Percentiles rank a stretch among this genome's conserved stretches.
Evolutionary conservation across 768 basidiomycete species (phyloP).

Genomic region (Auriscalpium orientale): DNA sequence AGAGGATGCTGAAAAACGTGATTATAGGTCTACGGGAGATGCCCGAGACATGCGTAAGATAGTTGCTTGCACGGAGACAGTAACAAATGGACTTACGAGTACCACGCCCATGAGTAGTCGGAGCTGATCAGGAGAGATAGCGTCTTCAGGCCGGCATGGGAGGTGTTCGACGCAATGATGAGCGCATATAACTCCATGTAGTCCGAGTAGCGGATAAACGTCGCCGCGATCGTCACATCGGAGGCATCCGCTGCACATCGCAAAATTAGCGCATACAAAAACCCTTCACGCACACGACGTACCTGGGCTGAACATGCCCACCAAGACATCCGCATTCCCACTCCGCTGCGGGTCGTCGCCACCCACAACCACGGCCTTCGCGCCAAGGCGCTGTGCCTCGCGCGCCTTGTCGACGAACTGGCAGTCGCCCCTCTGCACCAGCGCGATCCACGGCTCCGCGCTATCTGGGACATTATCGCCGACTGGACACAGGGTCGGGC

Average conservation of each 20-base stretch:
- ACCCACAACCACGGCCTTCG: constrained; percentile 87
- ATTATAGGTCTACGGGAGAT: constrained; percentile 57
- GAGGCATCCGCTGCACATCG: constrained; percentile 63
- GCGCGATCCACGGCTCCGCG: constrained; percentile 79
- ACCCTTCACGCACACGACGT: constrained; percentile 17
- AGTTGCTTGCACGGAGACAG: background rate
- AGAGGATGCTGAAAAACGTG: constrained; percentile 79
- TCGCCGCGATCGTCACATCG: constrained; percentile 76
- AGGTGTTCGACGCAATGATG: constrained; percentile 67
- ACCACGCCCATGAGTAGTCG: constrained; percentile 88
- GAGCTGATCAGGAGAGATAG: constrained; percentile 71
- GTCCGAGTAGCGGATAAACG: constrained; percentile 82
- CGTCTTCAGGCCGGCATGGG: constrained; percentile 69
- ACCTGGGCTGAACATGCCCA: constrained; percentile 94
- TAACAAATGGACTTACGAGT: constrained; percentile 51
- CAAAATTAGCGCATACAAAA: constrained; percentile 3
- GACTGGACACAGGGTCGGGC: constrained; percentile 56
- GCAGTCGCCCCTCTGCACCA: constrained; percentile 85
- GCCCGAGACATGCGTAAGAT: constrained; percentile 6
- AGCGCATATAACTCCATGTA: constrained; percentile 65
- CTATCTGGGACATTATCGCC: constrained; percentile 50
- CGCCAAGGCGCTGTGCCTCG: constrained; percentile 51
- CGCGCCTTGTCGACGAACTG: constrained; percentile 83
- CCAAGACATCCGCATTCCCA: constrained; percentile 66
- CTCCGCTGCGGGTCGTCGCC: constrained; percentile 61